Conservation (phyloP, 306 rosid species). For the Sindora glabra region DNA sequence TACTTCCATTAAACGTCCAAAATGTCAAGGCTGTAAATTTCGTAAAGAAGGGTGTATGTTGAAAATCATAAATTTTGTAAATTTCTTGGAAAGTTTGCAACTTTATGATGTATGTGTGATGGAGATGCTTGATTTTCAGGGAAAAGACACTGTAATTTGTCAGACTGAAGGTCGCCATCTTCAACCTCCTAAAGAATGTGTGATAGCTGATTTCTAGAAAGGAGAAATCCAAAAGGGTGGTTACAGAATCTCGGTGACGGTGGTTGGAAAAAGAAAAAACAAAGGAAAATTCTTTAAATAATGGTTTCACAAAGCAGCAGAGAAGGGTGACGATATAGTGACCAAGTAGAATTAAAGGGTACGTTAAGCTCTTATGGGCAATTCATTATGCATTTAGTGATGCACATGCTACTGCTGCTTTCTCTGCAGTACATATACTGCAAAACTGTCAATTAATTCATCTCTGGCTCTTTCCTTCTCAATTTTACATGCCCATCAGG, state of each 20-base stretch:
- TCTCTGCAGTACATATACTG: neutral
- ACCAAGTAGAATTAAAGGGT: no score
- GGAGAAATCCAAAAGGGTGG: neutral
- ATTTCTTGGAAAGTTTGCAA: neutral
- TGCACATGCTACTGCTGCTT: conserved; percentile 47
- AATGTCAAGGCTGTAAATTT: neutral
- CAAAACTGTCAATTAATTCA: neutral
- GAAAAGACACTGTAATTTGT: neutral
- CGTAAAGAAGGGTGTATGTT: no score
- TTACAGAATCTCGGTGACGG: neutral
- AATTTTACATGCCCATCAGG: no score
- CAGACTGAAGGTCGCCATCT: conserved; percentile 13
- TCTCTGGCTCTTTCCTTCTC: no score
- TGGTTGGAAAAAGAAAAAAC: neutral
- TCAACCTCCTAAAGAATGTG: conserved; percentile 10
- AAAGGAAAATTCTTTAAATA: no score
- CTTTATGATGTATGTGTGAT: neutral
- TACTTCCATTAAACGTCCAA: no score
- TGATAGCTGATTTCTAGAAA: neutral
- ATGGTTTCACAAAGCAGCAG: conserved; percentile 10
- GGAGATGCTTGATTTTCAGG: conserved; percentile 13
- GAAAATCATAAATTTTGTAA: neutral
- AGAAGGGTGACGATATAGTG: conserved; percentile 10
- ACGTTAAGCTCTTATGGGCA: conserved; percentile 21
- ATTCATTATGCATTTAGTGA: conserved; percentile 16